phyloP scores from a whole-genome alignment of 2,329 filamentous ascomycete genomes.

The Neofusicoccum cordaticola region DNA sequence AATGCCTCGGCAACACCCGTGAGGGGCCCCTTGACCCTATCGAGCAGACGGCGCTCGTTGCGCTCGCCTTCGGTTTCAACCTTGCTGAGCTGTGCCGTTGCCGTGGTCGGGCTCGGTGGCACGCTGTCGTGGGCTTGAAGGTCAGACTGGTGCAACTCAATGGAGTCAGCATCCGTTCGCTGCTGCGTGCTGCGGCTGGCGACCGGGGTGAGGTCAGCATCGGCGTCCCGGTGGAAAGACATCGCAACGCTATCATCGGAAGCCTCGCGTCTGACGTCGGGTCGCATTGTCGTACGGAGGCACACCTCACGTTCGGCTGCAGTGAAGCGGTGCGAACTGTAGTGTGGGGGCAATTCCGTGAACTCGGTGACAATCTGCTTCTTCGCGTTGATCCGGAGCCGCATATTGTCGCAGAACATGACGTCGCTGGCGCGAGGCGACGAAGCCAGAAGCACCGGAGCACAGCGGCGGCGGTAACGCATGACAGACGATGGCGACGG shows the following conservation, averaged over 20 bases:
- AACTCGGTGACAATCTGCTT: slow-evolving; percentile 43
- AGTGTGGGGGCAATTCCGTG: slow-evolving; percentile 44
- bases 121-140: background rate
- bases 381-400: slow-evolving; percentile 45
- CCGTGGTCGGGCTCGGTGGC: background rate
- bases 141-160: slow-evolving; percentile 3
- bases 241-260: slow-evolving; percentile 2
- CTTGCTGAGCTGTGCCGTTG: slow-evolving; percentile 10
- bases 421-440: slow-evolving; percentile 47
- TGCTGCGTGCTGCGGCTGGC: slow-evolving; percentile 14
- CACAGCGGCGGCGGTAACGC: slow-evolving; percentile 48
- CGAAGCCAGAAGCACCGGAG: slow-evolving; percentile 44
- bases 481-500: slow-evolving; percentile 35
- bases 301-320: background rate
- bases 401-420: slow-evolving; percentile 41
- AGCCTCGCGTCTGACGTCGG: slow-evolving; percentile 1
- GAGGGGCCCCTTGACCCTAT: slow-evolving; percentile 13
- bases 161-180: background rate
- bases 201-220: slow-evolving; percentile 13
- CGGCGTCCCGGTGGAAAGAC: slow-evolving; percentile 13
- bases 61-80: slow-evolving; percentile 14
- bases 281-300: background rate
- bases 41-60: slow-evolving; percentile 5
- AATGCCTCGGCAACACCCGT: slow-evolving; percentile 17
- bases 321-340: slow-evolving; percentile 40